Base-by-base conservation (phyloP, 2,329 filamentous ascomycete species). In the Byssochlamys sp. region DNA sequence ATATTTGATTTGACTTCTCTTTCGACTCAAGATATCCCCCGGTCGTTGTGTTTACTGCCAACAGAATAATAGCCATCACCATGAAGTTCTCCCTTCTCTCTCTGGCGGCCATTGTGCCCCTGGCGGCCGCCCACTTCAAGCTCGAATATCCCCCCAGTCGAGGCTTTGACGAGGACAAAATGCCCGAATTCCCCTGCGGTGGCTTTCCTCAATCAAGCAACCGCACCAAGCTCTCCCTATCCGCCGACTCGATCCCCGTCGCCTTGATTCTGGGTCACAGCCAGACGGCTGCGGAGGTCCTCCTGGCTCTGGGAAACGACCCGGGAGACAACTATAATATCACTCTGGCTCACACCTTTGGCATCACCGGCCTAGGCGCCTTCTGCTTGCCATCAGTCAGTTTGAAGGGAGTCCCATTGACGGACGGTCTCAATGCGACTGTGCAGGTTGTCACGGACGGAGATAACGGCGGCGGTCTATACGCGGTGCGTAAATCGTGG, bases 361-460 rank as follows among this genome's bases (percentile, higher is more conserved):
- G 84, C 78, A 75, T 82, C 71, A 67, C 84, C 74, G 71, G 87
- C 67, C 72, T 81, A 19, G 85, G 87, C 52, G 78, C 80, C 52
- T 84, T 90, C 66, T 91, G 88, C 72, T 65, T 90, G 11, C 81
- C 84, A 7, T 71, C 78, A 60, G 73, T 91, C 12, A 68, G 73
- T 29, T 71, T 74, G 5, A 62, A 64, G 11, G 75, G 74, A 4
- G 61, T 83, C 26, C 77, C 77, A 53, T 71, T 85, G 39, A 69
- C 69, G 26, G 83, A 88, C 39, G 88, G 87, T 49, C 79, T 81
- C 62, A 77, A 81, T 53, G 87, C 81, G 12, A 86, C 83, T 31
- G 75, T 91, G 57, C 88, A 90, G 74, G 83, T 91, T 55, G 80
- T 90, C 35, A 86, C 84, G 3, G 77, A 84, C 52, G 84, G 83